These are phyloP conservation scores for Juglanconis oblonga DNA, from an alignment of 2,329 filamentous ascomycete genomes.

Conservation along the genomic window DNA sequence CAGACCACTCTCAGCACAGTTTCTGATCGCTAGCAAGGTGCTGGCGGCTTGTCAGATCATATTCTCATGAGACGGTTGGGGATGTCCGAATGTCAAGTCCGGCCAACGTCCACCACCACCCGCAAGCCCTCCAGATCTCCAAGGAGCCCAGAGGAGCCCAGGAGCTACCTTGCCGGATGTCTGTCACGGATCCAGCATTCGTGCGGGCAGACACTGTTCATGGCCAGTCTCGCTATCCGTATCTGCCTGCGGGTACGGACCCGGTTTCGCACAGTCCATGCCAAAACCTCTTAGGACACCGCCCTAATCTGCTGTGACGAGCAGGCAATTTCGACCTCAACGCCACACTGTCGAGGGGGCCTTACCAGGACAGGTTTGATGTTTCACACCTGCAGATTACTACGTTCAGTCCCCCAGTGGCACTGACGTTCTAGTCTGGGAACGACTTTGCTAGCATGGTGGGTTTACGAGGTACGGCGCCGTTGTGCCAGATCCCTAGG, in stretches of 20 bases:
- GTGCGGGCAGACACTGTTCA: too few relatives aligned
- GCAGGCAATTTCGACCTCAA: not conserved
- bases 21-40: not conserved
- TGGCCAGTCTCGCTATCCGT: too few relatives aligned
- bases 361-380: not conserved
- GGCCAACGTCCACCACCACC: constrained; percentile 8
- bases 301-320: not conserved
- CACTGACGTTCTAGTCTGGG: constrained; percentile 9
- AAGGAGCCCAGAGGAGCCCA: too few relatives aligned
- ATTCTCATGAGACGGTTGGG: constrained; percentile 14
- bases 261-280: constrained; percentile 3
- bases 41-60: not conserved
- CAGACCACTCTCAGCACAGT: not conserved
- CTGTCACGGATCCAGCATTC: not conserved
- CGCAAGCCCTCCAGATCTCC: not conserved
- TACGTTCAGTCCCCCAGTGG: constrained; percentile 2
- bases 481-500: not conserved
- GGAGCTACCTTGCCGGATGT: not conserved
- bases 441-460: not conserved
- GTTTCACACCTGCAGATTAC: constrained; percentile 9
- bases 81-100: constrained; percentile 18
- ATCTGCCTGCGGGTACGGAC: not conserved
- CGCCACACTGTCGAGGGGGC: not conserved
- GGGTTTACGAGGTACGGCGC: constrained; percentile 3
- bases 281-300: constrained; percentile 1